These are phyloP conservation scores for Eucalyptus melliodora DNA, from an alignment of 345 rosid genomes.

Conservation along the genomic window DNA sequence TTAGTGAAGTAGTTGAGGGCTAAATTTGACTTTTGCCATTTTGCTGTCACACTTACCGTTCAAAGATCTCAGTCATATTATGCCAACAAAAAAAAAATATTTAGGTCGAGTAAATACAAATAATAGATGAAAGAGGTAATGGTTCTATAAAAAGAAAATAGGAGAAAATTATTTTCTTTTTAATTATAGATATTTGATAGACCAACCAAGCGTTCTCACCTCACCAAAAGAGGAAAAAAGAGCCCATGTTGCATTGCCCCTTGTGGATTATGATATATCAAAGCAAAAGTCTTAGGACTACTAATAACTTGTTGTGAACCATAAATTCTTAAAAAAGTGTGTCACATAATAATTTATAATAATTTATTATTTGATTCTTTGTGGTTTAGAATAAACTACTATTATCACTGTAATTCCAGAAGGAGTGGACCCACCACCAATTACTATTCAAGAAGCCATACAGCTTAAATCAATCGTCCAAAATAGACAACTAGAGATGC, in stretches of 20 bases:
- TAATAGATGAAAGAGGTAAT: background rate
- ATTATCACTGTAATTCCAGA: too few relatives aligned
- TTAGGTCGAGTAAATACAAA: background rate
- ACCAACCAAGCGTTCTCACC: background rate
- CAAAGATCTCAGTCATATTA: background rate
- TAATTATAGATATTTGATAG: background rate
- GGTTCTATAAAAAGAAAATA: background rate
- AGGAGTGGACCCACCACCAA: background rate
- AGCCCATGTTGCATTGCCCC: background rate
- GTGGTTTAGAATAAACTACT: accelerated
- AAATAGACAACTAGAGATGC: background rate
- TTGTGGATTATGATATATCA: background rate
- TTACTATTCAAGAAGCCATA: background rate
- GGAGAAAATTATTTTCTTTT: background rate
- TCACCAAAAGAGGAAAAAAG: background rate
- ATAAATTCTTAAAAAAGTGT: accelerated
- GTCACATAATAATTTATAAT: too few relatives aligned
- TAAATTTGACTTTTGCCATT: background rate
- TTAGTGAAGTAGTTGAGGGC: background rate
- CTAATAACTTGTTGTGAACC: too few relatives aligned
- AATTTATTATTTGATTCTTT: too few relatives aligned
- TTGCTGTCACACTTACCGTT: background rate
- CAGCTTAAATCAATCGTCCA: background rate
- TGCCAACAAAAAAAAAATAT: background rate
- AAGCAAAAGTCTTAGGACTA: accelerated